These are phyloP conservation scores for Harringtonia lauricola DNA, from an alignment of 2,329 filamentous ascomycete species.

Conservation along the genomic window DNA sequence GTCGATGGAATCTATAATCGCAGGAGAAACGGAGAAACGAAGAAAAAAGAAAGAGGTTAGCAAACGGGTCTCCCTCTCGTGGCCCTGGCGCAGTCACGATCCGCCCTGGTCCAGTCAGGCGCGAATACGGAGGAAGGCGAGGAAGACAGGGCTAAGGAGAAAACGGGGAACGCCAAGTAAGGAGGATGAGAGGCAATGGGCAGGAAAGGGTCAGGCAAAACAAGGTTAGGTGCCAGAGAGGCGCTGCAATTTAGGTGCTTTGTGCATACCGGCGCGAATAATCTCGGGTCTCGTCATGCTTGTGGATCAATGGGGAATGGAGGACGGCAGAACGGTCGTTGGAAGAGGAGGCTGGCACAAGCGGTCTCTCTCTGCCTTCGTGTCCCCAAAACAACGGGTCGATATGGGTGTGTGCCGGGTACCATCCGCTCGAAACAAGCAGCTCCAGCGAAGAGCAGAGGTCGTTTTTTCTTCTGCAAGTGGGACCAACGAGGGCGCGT, in stretches of 20 bases:
- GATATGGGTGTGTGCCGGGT: not conserved
- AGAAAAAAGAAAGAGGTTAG: conserved; percentile 11
- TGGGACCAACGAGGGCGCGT: too few species aligned
- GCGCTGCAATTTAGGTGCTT: not conserved
- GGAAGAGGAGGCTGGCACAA: conserved; percentile 1
- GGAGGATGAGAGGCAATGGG: not conserved
- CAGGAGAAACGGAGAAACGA: conserved; percentile 6
- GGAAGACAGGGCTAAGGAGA: not conserved
- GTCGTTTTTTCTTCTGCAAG: too few species aligned
- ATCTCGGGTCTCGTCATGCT: conserved; percentile 48
- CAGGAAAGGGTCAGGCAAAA: conserved; percentile 3
- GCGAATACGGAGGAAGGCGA: too few species aligned
- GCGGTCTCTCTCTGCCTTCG: not conserved
- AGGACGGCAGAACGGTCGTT: conserved; percentile 16
- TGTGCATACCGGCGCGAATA: conserved; percentile 48
- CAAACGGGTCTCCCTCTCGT: conserved; percentile 12
- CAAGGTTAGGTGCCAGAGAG: not conserved
- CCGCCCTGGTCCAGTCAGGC: too few species aligned
- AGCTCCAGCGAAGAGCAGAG: not conserved
- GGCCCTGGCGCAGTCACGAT: too few species aligned
- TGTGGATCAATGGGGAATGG: conserved; percentile 24
- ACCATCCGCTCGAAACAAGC: conserved; percentile 2
- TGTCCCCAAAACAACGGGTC: conserved; percentile 8
- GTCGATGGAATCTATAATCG: conserved; percentile 73
- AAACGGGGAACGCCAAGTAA: not conserved